Evolutionary conservation across 805 yeast genomes (phyloP), one percentile per base, ranked within the genome.

Genomic region (Candida maris): DNA sequence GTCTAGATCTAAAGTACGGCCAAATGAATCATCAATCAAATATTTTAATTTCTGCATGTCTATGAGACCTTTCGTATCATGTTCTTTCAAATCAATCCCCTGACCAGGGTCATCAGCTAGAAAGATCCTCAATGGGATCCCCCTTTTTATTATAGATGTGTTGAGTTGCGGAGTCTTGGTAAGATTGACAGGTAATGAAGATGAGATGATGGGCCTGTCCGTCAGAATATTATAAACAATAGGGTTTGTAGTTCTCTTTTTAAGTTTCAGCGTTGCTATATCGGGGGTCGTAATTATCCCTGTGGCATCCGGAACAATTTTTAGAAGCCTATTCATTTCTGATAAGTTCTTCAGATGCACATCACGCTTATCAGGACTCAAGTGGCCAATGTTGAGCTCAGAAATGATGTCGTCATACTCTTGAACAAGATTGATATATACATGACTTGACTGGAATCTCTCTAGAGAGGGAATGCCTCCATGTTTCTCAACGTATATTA

Each of bases 401-500:
- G 79, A 67, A 2, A 66, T 54, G 14, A 87, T 79, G 31, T 74
- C 81, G 1, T 76, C 68, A 48, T 71, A 82, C 53, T 91, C 98
- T 61, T 91, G 97, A 8, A 77, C 72, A 25, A 91, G 61, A 52
- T 93, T 91, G 39, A 91, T 79, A 41, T 83, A 82, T 1, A 93
- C 94, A 59, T 93, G 98, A 13, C 95, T 75, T 3, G 88, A 78
- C 38, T 79, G 77, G 39, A 78, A 74, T 40, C 97, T 70, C 54
- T 87, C 96, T 17, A 79, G 65, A 1, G 94, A 83, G 0, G 97
- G 97, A 5, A 87, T 81, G 0, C 99, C 99, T 2, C 99, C 99
- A 14, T 73, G 56, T 1, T 79, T 75, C 50, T 88, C 97, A 20
- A 93, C 65, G 44, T 81, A 78, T 6, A 91, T 75, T 19, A 91